Conservation (phyloP, 495 filamentous ascomycete species). For the Xylaria nigripes region DNA sequence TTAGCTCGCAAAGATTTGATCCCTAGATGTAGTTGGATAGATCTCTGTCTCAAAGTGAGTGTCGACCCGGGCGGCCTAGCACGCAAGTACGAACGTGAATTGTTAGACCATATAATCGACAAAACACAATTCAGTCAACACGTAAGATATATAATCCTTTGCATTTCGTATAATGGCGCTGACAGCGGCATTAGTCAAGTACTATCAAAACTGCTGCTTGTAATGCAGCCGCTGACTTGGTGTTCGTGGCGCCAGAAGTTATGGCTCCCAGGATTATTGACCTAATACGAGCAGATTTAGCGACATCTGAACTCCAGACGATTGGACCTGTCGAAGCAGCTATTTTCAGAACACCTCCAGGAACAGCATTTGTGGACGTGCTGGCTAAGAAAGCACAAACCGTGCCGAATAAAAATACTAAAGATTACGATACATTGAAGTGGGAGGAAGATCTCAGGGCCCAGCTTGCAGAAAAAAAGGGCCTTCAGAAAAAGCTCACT, state of each 20-base stretch:
- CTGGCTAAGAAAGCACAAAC: slow-evolving; percentile 66
- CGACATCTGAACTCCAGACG: slow-evolving; percentile 52
- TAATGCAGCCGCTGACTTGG: slow-evolving; percentile 76
- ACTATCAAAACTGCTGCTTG: slow-evolving; percentile 61
- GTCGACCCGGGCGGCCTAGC: slow-evolving; percentile 77
- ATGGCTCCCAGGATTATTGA: slow-evolving; percentile 69
- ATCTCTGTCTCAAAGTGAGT: slow-evolving; percentile 65
- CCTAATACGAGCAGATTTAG: slow-evolving; percentile 63
- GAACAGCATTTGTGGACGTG: slow-evolving; percentile 81
- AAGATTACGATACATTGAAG: slow-evolving; percentile 90
- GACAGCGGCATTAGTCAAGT: slow-evolving; percentile 24
- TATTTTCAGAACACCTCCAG: slow-evolving; percentile 82
- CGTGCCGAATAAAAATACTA: slow-evolving; percentile 69
- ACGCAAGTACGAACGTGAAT: slow-evolving; percentile 36
- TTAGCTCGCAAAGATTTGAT: slow-evolving; percentile 72
- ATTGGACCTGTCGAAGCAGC: slow-evolving; percentile 82
- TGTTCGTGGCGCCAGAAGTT: slow-evolving; percentile 81
- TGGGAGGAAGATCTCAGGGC: slow-evolving; percentile 92
- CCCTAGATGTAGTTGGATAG: slow-evolving; percentile 77
- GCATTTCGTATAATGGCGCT: background rate
- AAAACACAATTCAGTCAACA: slow-evolving; percentile 40
- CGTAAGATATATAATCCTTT: slow-evolving; percentile 25
- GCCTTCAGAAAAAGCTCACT: slow-evolving; percentile 82
- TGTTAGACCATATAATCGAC: slow-evolving; percentile 43
- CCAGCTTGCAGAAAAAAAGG: slow-evolving; percentile 86